Evolutionary conservation across 495 filamentous ascomycete species (phyloP), one percentile per base, ranked within the genome.

Genomic region (Penicillium maclennaniae): DNA sequence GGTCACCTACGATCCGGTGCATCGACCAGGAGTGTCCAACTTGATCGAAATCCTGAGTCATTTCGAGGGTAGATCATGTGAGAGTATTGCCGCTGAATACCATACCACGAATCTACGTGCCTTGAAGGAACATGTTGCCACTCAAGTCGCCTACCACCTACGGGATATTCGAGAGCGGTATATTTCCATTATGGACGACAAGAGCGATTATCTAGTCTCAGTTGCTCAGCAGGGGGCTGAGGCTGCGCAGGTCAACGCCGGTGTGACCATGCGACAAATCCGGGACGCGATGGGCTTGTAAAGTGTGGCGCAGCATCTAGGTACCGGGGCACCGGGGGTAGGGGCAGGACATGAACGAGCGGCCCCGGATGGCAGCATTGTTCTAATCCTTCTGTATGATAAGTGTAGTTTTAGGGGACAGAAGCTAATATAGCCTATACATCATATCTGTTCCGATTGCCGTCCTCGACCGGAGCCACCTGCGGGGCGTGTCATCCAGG

Each of bases 21-120:
- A 53, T 0, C 78, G 93, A 34, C 92, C 92, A 0, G 95, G 91
- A 1, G 85, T 98, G 0, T 83, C 91, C 16, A 98, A 97, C 67
- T 72, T 98, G 15, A 68, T 98, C 17, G 81, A 88, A 43, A 78
- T 98, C 31, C 70, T 90, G 19, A 80, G 82, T 36, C 82, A 89
- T 54, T 80, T 89, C 47, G 79, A 84, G 49, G 74, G 63, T 21
- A 69, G 65, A 27, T 68, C 69, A 28, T 78, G 79, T 19, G 67
- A 75, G 16, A 74, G 82, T 26, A 62, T 95, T n/a, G 88, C 80
- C 1, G 51, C 55, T 23, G 73, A 79, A 36, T 78, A 79, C 45
- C 52, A 69, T n/a, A 69, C 68, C 14, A 59, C 81, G 15, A 78
- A 65, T 36, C 73, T 91, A 39, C 72, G 73, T 28, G 70, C 73